Evolutionary conservation across 1,284 basidiomycete species (phyloP).

Genomic region (Leccinum pallidistipes): DNA sequence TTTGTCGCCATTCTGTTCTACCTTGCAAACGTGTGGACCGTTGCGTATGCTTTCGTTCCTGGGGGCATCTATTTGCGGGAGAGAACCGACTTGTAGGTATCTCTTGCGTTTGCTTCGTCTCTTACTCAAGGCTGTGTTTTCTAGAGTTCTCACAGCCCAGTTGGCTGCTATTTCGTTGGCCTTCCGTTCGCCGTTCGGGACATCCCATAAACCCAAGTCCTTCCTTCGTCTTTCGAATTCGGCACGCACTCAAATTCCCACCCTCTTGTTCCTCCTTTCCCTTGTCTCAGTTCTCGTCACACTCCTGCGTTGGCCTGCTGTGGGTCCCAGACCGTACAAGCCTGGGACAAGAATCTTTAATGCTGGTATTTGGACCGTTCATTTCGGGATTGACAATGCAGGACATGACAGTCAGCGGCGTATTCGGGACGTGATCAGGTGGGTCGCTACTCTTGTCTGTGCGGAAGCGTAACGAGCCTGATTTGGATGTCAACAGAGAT

Average conservation of each 20-base stretch:
- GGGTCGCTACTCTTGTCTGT: slow-evolving; percentile 21
- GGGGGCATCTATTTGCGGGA: slow-evolving; percentile 81
- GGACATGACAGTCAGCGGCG: slow-evolving; percentile 83
- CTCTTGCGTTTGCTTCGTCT: neutral
- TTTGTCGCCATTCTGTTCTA: slow-evolving; percentile 66
- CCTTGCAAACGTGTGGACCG: slow-evolving; percentile 77
- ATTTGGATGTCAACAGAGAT: slow-evolving; percentile 45
- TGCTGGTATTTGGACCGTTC: slow-evolving; percentile 93
- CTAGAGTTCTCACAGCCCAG: slow-evolving; percentile 54
- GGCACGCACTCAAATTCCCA: slow-evolving; percentile 28
- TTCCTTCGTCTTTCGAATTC: slow-evolving; percentile 13
- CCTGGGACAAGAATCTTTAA: slow-evolving; percentile 70
- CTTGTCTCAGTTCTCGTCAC: slow-evolving; percentile 53
- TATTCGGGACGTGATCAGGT: slow-evolving; percentile 73
- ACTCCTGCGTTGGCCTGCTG: slow-evolving; percentile 51
- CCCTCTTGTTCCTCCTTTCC: slow-evolving; percentile 45
- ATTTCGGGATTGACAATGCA: slow-evolving; percentile 84
- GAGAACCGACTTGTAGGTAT: slow-evolving; percentile 67
- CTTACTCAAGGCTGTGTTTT: neutral
- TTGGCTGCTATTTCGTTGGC: slow-evolving; percentile 48
- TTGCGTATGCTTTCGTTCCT: slow-evolving; percentile 94
- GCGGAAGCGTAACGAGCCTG: neutral
- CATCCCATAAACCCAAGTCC: neutral
- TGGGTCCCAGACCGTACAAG: slow-evolving; percentile 59
- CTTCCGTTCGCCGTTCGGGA: slow-evolving; percentile 42